These are phyloP conservation scores for Pseudohalonectria lignicola DNA, from an alignment of 2,329 filamentous ascomycete species.

Conservation along the genomic window DNA sequence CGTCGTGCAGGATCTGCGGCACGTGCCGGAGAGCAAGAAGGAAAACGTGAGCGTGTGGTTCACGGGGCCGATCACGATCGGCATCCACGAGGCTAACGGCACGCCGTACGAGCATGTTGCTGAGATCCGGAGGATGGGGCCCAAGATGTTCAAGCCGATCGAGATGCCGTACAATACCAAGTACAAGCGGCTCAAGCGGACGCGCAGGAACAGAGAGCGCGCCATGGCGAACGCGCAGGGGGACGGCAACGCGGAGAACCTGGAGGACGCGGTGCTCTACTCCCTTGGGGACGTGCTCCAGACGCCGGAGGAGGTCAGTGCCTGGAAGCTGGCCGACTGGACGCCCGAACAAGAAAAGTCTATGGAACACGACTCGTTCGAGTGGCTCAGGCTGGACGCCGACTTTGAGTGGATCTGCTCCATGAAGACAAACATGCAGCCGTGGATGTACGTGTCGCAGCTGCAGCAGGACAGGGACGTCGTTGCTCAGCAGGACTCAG, in stretches of 20 bases:
- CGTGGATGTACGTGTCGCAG: slow-evolving; percentile 97
- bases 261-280: slow-evolving; percentile 67
- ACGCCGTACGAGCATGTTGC: slow-evolving; percentile 98
- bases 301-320: slow-evolving; percentile 64
- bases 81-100: slow-evolving; percentile 95
- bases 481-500: slow-evolving; percentile 69
- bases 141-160: slow-evolving; percentile 2
- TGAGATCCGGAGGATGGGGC: slow-evolving; percentile 54
- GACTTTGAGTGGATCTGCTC: slow-evolving; percentile 97
- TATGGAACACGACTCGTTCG: slow-evolving; percentile 94
- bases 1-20: slow-evolving; percentile 64
- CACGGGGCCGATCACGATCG: slow-evolving; percentile 92
- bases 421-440: slow-evolving; percentile 70
- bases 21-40: slow-evolving; percentile 56
- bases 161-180: slow-evolving; percentile 99
- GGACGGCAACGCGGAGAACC: slow-evolving; percentile 43
- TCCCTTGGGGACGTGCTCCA: slow-evolving; percentile 86
- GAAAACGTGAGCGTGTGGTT: slow-evolving; percentile 56
- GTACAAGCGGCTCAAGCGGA: slow-evolving; percentile 93
- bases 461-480: slow-evolving; percentile 95
- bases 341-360: slow-evolving; percentile 74
- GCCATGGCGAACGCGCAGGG: slow-evolving; percentile 47
- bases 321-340: slow-evolving; percentile 87
- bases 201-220: slow-evolving; percentile 70
- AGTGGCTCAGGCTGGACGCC: slow-evolving; percentile 96